A percentile compares a stretch with the other conserved stretches of the same genome.
Conservation (phyloP, 345 rosid species). For the Salix udensis region DNA sequence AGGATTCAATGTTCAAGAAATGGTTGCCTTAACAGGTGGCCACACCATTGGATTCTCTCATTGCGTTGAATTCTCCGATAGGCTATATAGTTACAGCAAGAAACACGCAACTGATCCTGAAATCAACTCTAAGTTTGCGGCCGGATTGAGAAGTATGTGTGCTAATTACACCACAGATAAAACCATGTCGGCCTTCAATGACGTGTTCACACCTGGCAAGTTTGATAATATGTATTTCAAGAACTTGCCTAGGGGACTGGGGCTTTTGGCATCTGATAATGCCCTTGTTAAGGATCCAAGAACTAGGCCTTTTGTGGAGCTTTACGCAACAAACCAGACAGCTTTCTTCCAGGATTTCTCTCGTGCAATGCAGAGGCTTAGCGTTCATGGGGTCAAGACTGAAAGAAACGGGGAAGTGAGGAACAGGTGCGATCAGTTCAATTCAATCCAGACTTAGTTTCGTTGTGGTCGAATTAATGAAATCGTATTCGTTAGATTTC, state of each 20-base stretch:
- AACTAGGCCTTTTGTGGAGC: slow-evolving; percentile 48
- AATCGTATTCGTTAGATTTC: background rate
- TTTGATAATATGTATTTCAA: slow-evolving; percentile 77
- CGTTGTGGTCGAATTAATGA: background rate
- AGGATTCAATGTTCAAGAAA: slow-evolving; percentile 43
- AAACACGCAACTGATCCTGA: slow-evolving; percentile 27
- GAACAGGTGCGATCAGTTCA: slow-evolving; percentile 57
- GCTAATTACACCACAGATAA: slow-evolving; percentile 38
- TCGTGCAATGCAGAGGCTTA: slow-evolving; percentile 52
- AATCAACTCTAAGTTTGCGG: slow-evolving; percentile 41
- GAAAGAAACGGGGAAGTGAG: slow-evolving; percentile 53
- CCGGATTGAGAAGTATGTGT: slow-evolving; percentile 43
- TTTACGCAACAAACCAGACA: slow-evolving; percentile 48
- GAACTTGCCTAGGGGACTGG: slow-evolving; percentile 55
- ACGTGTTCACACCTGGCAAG: slow-evolving; percentile 60
- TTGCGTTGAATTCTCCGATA: slow-evolving; percentile 55
- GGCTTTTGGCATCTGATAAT: slow-evolving; percentile 47
- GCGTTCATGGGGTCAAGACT: slow-evolving; percentile 38
- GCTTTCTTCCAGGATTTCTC: slow-evolving; percentile 49
- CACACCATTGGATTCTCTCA: slow-evolving; percentile 83
- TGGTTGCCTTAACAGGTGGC: slow-evolving; percentile 62
- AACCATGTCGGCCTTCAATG: slow-evolving; percentile 62
- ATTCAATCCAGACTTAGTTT: slow-evolving; percentile 17
- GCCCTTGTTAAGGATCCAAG: slow-evolving; percentile 42
- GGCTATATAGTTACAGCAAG: slow-evolving; percentile 43